Base-by-base conservation (phyloP, 2,329 filamentous ascomycete genomes). In the Aspergillus sojae region DNA sequence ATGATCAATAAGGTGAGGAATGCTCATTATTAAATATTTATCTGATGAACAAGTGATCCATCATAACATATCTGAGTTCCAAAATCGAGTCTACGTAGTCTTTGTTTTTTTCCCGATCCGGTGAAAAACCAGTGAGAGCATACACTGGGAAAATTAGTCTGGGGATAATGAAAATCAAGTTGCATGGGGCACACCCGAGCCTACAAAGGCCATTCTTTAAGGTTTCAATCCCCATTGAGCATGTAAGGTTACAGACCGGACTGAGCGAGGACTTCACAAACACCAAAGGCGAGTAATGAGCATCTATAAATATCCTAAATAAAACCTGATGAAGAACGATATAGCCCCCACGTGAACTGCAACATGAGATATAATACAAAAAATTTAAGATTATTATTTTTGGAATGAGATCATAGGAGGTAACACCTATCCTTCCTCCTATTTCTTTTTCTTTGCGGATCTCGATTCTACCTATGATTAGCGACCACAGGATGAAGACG, bases 391-490 rank as follows among this genome's bases (percentile, higher is more conserved):
- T 34, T 36, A 39, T 14, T 11, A 5, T 7, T 9, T 39, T 3
- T 21, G 19, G 10, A 1, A 34, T 55, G n/a, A 39, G 16, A 36
- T 16, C 21, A 34, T 23, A 36, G 12, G 32, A 34, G 9, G 19
- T 26, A 14, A 23, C 23, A 23, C 23, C 23, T 7, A n/a, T 39
- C 21, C 30, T 39, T 55, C 21, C 11, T 55, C 19, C 43, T 65
- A 74, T 67, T 72, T 73, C 70, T 72, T 74, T 64, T 74, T 74
- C 59, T 72, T 73, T 19, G 68, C 65, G 5, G 69, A 61, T 53
- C 71, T 68, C 19, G 70, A 73, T 62, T 74, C 72, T 74, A 46
- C 11, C 50, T 26, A 26, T 28, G 46, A 21, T 26, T 36, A 64
- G 58, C 55, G 54, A 28, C n/a, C 52, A 19, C n/a, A 11, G n/a